Evolutionary conservation across 768 basidiomycete species (phyloP).

Genomic region (Pleurotus eryngii): DNA sequence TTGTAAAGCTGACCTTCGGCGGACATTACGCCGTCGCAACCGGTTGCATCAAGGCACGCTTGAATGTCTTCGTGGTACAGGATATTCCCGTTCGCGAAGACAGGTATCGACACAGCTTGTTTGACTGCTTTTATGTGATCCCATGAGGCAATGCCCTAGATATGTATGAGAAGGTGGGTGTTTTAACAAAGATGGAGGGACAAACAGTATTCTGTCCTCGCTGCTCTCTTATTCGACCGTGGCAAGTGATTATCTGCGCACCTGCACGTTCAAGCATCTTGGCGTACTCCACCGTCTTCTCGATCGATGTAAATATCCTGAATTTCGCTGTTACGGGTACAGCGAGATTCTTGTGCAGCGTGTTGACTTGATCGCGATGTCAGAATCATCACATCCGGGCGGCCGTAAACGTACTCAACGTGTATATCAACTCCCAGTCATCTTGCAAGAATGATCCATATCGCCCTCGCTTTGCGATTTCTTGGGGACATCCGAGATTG

Average conservation of each 20-base stretch:
- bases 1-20: slow-evolving; percentile 96
- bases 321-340: slow-evolving; percentile 98
- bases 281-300: slow-evolving; percentile 91
- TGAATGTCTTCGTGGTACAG: slow-evolving; percentile 83
- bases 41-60: slow-evolving; percentile 76
- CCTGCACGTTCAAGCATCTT: slow-evolving; percentile 95
- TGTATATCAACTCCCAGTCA: slow-evolving; percentile 87
- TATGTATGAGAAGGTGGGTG: background rate
- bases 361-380: slow-evolving; percentile 61
- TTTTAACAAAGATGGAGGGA: slow-evolving; percentile 7
- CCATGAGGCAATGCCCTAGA: slow-evolving; percentile 85
- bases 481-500: slow-evolving; percentile 93
- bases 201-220: slow-evolving; percentile 77
- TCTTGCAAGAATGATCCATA: slow-evolving; percentile 94
- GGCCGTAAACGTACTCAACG: slow-evolving; percentile 53
- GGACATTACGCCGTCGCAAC: slow-evolving; percentile 90
- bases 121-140: slow-evolving; percentile 88
- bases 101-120: slow-evolving; percentile 83
- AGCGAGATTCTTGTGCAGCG: slow-evolving; percentile 74
- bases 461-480: slow-evolving; percentile 82
- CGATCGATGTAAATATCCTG: slow-evolving; percentile 80
- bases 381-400: background rate
- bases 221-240: slow-evolving; percentile 89
- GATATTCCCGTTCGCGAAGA: slow-evolving; percentile 97
- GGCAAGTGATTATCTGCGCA: slow-evolving; percentile 92